These are phyloP conservation scores for Gamsiella multidivaricata DNA, from an alignment of 192 early-diverging fungal genomes.

Conservation along the genomic window DNA sequence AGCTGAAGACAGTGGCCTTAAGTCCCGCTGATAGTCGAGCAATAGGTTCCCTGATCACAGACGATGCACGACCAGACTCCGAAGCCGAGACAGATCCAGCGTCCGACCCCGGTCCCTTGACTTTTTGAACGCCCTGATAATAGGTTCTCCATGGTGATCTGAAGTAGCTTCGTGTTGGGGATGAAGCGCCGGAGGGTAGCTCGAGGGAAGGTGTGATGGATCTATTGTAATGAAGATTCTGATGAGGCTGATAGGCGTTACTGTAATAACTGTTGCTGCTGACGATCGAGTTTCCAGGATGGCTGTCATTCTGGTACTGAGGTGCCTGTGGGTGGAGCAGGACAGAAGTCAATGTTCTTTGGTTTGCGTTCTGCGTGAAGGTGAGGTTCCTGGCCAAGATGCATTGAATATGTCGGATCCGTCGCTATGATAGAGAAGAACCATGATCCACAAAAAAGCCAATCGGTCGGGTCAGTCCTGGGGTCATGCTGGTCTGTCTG, in stretches of 20 bases:
- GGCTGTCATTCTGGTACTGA: not conserved
- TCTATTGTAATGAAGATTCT: conserved; percentile 19
- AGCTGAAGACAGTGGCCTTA: conserved; percentile 43
- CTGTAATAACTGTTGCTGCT: conserved; percentile 18
- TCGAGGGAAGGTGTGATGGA: conserved; percentile 40
- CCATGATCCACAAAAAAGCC: too few species aligned
- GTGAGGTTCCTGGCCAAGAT: conserved; percentile 49
- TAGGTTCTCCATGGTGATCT: conserved; percentile 48
- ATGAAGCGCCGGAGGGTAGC: conserved; percentile 36
- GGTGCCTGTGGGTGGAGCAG: conserved; percentile 1
- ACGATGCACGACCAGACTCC: conserved; percentile 40
- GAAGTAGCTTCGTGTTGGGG: conserved; percentile 45
- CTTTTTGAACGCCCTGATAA: conserved; percentile 25
- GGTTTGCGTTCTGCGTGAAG: conserved; percentile 44
- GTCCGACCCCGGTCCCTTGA: conserved; percentile 42
- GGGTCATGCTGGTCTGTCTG: too few species aligned
- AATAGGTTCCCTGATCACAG: conserved; percentile 45
- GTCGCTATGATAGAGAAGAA: conserved; percentile 15
- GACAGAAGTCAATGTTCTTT: conserved; percentile 35
- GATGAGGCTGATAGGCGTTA: not conserved
- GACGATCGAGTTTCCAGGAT: not conserved
- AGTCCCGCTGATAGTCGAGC: conserved; percentile 43
- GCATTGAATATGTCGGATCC: conserved; percentile 44
- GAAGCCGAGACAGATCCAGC: conserved; percentile 42
- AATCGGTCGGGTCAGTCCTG: too few species aligned